Conservation (phyloP, 495 filamentous ascomycete genomes). For the Melanomma pulvis-pyrius region DNA sequence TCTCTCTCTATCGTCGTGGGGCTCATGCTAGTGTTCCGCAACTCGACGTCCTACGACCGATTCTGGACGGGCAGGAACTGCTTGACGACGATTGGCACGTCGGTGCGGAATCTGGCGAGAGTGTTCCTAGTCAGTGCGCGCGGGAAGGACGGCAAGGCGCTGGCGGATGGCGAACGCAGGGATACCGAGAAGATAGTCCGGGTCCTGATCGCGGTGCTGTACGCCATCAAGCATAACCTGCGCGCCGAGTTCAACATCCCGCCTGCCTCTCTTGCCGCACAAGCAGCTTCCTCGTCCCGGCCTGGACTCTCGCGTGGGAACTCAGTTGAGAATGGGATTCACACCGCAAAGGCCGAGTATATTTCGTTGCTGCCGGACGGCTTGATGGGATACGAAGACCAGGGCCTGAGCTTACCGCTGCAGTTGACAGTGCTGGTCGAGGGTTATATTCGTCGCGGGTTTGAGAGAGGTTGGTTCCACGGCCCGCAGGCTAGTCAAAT, state of each 20-base stretch:
- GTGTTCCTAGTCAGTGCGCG: constrained; percentile 52
- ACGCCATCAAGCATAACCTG: constrained; percentile 74
- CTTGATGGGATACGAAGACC: constrained; percentile 62
- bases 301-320: neutral
- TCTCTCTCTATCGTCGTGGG: constrained; percentile 80
- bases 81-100: constrained; percentile 60
- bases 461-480: constrained; percentile 62
- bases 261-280: constrained; percentile 8
- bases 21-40: constrained; percentile 80
- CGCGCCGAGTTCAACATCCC: constrained; percentile 63
- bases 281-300: neutral
- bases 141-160: constrained; percentile 16
- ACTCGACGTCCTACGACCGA: constrained; percentile 69
- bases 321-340: constrained; percentile 8
- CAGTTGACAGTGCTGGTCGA: constrained; percentile 72
- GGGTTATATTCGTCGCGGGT: constrained; percentile 65
- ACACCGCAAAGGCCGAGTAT: constrained; percentile 61
- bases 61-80: constrained; percentile 72
- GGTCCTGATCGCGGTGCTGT: constrained; percentile 71
- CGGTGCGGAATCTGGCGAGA: constrained; percentile 65
- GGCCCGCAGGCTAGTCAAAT: constrained; percentile 65
- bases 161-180: constrained; percentile 46
- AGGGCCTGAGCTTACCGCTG: constrained; percentile 66
- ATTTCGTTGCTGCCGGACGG: constrained; percentile 61
- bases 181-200: constrained; percentile 64